Evolutionary conservation across 2,329 filamentous ascomycete species (phyloP), one percentile per base, ranked within the genome.

Genomic region (Botrytis deweyae): DNA sequence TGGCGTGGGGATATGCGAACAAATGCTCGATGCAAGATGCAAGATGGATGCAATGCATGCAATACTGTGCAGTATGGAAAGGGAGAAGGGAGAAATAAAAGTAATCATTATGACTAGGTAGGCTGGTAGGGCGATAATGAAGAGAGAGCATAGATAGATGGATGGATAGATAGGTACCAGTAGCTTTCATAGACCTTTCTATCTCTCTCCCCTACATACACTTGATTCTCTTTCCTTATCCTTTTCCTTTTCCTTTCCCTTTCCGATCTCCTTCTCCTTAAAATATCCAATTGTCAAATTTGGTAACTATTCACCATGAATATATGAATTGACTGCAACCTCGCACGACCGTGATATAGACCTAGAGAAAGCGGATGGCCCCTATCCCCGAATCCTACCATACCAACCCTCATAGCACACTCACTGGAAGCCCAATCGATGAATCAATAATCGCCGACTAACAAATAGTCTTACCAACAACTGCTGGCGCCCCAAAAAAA

Each of bases 281-380:
- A 81, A 83, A 77, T 79, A 82, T 44, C 8, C 40, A 16, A 33
- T 65, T 5, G 18, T 33, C n/a, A 33, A 7, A 3, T 33, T 65
- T 65, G 42, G 18, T 22, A 46, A 25, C 40, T 46, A 25, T 65
- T 65, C 62, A 33, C 62, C 38, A 29, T 25, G 62, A 65, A 33
- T 33, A 46, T 64, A 18, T 64, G 62, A 64, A 46, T 33, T 44
- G 29, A 40, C 62, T 64, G 18, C 40, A 44, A 44, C 40, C 25
- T 64, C 62, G 18, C 20, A 64, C 62, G 4, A 44, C 40, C 40
- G 42, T 46, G 62, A 64, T 46, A 64, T 44, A 46, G 62, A 29
- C 16, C 14, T 33, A 22, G 10, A 33, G 14, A 65, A 65, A 29
- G 6, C 62, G 62, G 20, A 65, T 33, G 62, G 62, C 62, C 40